Evolutionary conservation across 441 rosid species (phyloP).

Genomic region (Mallotus japonicus): DNA sequence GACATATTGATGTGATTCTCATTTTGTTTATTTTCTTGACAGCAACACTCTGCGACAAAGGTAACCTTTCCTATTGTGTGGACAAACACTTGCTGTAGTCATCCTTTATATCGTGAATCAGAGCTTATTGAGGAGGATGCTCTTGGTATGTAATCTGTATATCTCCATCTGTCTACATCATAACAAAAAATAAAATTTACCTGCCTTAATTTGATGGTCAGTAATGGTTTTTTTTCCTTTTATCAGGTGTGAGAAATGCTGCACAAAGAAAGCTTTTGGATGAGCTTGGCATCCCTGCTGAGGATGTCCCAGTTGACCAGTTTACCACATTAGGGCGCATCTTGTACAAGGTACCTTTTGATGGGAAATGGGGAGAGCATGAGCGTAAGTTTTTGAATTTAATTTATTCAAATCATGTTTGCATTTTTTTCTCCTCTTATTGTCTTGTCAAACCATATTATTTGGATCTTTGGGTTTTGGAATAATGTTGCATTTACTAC

Average conservation of each 20-base stretch:
- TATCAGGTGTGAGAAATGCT: constrained; percentile 88
- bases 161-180: background rate
- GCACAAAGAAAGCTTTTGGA: constrained; percentile 95
- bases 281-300: constrained; percentile 85
- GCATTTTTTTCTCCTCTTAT: background rate
- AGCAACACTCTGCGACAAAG: constrained; percentile 96
- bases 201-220: background rate
- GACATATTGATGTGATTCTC: background rate
- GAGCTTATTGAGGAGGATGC: constrained; percentile 71
- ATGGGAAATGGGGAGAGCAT: constrained; percentile 97
- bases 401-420: constrained; percentile 3
- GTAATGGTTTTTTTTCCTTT: background rate
- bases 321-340: constrained; percentile 72
- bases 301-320: constrained; percentile 78
- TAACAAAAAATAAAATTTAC: background rate
- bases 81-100: constrained; percentile 99
- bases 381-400: constrained; percentile 54
- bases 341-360: constrained; percentile 93
- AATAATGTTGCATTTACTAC: too few species aligned
- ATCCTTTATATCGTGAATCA: constrained; percentile 84
- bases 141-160: constrained; percentile 49
- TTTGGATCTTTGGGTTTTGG: background rate
- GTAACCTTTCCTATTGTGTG: constrained; percentile 96
- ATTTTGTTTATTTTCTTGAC: constrained; percentile 23
- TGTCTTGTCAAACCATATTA: background rate